Conservation (phyloP, 208 protist genomes). For the Acanthamoeba castellanii region DNA sequence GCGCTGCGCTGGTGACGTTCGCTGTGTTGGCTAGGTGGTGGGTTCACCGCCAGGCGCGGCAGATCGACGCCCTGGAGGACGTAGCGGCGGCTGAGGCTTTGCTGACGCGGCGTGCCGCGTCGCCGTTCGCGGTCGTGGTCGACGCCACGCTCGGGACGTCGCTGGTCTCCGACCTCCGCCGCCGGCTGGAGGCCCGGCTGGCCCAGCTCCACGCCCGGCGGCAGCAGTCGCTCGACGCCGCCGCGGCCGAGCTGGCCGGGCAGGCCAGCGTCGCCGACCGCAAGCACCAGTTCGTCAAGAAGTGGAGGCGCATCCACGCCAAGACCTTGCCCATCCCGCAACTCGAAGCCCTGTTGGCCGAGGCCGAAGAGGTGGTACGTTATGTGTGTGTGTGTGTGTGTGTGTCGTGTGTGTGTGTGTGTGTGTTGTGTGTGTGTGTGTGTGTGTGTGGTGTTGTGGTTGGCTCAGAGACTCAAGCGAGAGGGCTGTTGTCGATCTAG, state of each 20-base stretch:
- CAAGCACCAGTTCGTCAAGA: neutral
- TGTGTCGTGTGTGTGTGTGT: neutral
- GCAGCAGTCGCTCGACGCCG: neutral
- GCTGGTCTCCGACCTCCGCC: neutral
- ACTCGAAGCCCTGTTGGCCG: neutral
- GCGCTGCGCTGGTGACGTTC: neutral
- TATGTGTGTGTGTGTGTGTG: too few relatives aligned
- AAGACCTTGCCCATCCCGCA: neutral
- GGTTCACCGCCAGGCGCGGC: neutral
- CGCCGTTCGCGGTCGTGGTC: neutral
- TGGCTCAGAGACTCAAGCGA: neutral
- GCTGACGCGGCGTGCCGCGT: too few relatives aligned
- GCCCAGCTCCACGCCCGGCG: neutral
- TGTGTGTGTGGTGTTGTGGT: too few relatives aligned
- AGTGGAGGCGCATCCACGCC: neutral
- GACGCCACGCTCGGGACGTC: neutral
- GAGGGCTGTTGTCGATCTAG: neutral
- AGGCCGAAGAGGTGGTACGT: neutral
- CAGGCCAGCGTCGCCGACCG: neutral
- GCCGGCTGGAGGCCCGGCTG: neutral
- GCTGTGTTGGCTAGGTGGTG: neutral
- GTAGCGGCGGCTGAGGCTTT: neutral
- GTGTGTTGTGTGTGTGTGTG: neutral
- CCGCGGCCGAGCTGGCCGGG: neutral
- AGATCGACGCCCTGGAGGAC: constrained; percentile 4